A percentile compares a stretch with the other conserved stretches of the same genome.
Evolutionary conservation across 2,329 filamentous ascomycete genomes (phyloP).

Genomic region (Dendryphion nanum): DNA sequence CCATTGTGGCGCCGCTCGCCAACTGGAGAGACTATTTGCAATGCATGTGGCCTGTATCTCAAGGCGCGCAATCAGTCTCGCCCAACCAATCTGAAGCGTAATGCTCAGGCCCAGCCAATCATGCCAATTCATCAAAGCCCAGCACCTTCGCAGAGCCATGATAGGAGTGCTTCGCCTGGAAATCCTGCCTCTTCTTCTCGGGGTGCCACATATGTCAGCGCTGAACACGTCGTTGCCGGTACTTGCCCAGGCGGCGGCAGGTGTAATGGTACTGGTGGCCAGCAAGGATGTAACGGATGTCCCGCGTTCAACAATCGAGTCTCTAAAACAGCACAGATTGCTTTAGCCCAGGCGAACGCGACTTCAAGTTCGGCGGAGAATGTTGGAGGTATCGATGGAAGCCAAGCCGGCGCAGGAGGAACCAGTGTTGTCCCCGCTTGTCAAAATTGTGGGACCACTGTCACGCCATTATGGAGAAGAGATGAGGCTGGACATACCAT

Average conservation of each 20-base stretch:
- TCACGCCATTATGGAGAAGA: slow-evolving; percentile 91
- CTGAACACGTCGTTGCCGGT: slow-evolving; percentile 73
- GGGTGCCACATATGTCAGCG: slow-evolving; percentile 71
- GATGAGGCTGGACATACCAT: slow-evolving; percentile 96
- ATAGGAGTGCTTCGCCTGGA: slow-evolving; percentile 41
- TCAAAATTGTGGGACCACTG: slow-evolving; percentile 94
- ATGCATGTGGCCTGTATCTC: slow-evolving; percentile 91
- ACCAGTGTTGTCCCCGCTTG: slow-evolving; percentile 79
- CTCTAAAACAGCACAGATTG: slow-evolving; percentile 78
- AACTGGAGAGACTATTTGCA: slow-evolving; percentile 92
- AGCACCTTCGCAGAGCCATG: slow-evolving; percentile 35
- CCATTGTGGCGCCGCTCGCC: slow-evolving; percentile 93
- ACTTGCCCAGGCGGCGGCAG: slow-evolving; percentile 92
- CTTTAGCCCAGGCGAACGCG: slow-evolving; percentile 47
- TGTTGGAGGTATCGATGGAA: slow-evolving; percentile 15
- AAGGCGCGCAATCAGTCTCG: slow-evolving; percentile 91
- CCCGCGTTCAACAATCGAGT: slow-evolving; percentile 97
- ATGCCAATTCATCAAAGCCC: slow-evolving; percentile 41
- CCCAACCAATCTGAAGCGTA: slow-evolving; percentile 85
- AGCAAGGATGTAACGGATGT: slow-evolving; percentile 91
- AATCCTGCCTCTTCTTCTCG: slow-evolving; percentile 38
- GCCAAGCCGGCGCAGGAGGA: slow-evolving; percentile 32
- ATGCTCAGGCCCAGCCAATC: slow-evolving; percentile 46
- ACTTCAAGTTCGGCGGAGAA: slow-evolving; percentile 13
- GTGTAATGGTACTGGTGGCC: slow-evolving; percentile 94